A percentile compares a stretch with the other conserved stretches of the same genome.
phyloP scores from a whole-genome alignment of 495 filamentous ascomycete genomes.

The Penicillium silybi region DNA sequence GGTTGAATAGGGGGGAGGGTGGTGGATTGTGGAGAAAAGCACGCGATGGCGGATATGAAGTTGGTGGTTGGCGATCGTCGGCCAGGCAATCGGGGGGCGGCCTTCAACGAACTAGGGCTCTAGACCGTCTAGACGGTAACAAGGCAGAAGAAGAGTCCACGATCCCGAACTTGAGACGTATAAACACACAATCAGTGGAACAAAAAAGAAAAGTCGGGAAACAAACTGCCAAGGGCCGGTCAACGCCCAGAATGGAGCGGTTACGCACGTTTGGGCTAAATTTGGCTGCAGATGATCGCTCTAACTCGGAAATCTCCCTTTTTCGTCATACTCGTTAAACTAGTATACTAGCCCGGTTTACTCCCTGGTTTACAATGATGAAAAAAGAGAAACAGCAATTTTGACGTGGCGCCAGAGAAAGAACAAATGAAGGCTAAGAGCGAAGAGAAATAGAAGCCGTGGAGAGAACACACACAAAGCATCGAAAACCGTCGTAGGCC shows the following conservation, averaged over 20 bases:
- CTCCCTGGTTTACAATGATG: neutral
- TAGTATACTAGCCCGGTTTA: neutral
- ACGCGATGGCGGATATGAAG: constrained; percentile 11
- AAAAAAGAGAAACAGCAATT: constrained; percentile 24
- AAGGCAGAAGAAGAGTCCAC: too few relatives aligned
- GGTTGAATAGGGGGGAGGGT: constrained; percentile 5
- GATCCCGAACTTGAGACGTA: neutral
- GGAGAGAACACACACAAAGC: constrained; percentile 41
- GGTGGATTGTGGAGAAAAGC: constrained; percentile 1
- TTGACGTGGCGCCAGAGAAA: constrained; percentile 39
- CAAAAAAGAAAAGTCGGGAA: constrained; percentile 1
- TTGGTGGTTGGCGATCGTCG: constrained; percentile 19
- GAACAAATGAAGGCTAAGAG: constrained; percentile 42
- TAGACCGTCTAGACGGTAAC: neutral
- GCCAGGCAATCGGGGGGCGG: constrained; percentile 18
- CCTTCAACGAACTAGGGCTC: neutral
- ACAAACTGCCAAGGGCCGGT: constrained; percentile 6
- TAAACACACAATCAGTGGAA: neutral
- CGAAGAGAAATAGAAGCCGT: constrained; percentile 39
- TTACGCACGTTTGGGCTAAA: constrained; percentile 9
- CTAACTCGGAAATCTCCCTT: neutral
- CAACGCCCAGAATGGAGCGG: neutral
- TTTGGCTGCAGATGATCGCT: constrained; percentile 7
- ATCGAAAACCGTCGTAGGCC: constrained; percentile 18
- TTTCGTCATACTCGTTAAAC: neutral